Conservation (phyloP, 2,329 filamentous ascomycete species). For the Beauveria bassiana region DNA sequence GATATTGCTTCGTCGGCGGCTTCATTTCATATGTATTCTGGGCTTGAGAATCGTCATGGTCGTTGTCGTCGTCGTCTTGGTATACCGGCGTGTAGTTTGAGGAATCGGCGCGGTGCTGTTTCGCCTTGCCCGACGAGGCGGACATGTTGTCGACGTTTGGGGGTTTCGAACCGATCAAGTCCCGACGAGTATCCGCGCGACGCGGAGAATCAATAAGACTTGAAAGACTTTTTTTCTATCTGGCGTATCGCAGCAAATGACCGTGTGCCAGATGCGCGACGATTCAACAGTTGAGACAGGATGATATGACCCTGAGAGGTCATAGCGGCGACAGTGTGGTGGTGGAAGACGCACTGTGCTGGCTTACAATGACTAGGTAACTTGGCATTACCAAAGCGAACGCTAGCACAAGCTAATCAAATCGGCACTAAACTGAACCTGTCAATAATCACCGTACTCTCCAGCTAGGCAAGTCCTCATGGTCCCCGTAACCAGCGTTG, state of each 20-base stretch:
- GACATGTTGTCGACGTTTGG: background rate
- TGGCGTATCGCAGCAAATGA: background rate
- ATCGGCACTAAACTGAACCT: too few species aligned
- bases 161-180: background rate
- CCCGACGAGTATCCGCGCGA: background rate
- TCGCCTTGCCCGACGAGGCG: conserved; percentile 2
- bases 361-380: background rate
- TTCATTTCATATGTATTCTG: background rate
- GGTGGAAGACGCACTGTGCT: background rate
- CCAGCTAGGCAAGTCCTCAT: background rate
- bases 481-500: background rate
- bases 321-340: background rate
- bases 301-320: background rate
- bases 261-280: background rate
- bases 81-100: conserved; percentile 27
- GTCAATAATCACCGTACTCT: background rate
- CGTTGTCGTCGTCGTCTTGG: conserved; percentile 22
- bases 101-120: background rate
- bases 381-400: background rate
- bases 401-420: too few species aligned
- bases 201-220: background rate
- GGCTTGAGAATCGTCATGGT: background rate
- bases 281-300: background rate
- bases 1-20: background rate
- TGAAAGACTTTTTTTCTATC: too few species aligned